These are phyloP conservation scores for Mycena rosella DNA, from an alignment of 768 basidiomycete genomes.

Conservation along the genomic window DNA sequence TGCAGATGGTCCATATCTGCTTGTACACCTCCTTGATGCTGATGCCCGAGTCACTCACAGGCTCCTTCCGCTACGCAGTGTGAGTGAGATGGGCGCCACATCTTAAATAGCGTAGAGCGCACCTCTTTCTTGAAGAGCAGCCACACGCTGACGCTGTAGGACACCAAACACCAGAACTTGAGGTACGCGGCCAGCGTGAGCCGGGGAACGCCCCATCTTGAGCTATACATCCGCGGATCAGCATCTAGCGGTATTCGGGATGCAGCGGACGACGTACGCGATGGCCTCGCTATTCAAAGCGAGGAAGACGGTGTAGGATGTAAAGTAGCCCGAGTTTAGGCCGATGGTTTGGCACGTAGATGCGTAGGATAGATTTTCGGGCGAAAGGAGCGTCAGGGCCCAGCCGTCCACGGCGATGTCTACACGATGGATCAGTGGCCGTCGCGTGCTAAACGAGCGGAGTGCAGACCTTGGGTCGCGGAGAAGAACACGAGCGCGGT, in stretches of 20 bases:
- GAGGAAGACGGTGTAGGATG: constrained; percentile 97
- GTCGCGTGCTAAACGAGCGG: neutral
- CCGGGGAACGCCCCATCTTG: constrained; percentile 81
- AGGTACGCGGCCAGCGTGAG: constrained; percentile 86
- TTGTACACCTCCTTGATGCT: constrained; percentile 91
- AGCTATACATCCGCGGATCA: constrained; percentile 48
- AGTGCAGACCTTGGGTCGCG: constrained; percentile 88
- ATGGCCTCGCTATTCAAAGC: constrained; percentile 96
- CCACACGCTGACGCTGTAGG: constrained; percentile 89
- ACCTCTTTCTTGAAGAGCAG: constrained; percentile 94
- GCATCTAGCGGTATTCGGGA: neutral
- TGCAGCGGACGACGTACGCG: constrained; percentile 60
- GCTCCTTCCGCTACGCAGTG: constrained; percentile 74
- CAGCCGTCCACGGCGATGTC: constrained; percentile 98
- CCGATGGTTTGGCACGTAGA: constrained; percentile 99
- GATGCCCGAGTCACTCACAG: constrained; percentile 82
- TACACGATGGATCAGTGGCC: constrained; percentile 47
- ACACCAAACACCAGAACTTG: constrained; percentile 88
- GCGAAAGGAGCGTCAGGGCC: constrained; percentile 88
- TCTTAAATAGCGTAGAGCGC: constrained; percentile 33
- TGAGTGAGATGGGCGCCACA: neutral
- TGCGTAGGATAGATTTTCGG: constrained; percentile 95
- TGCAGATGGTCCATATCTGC: constrained; percentile 94
- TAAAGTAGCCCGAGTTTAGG: constrained; percentile 93
- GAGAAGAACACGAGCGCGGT: constrained; percentile 93